Evolutionary conservation across 305 asterid species (phyloP).

Genomic region (Fraxinus greggii): DNA sequence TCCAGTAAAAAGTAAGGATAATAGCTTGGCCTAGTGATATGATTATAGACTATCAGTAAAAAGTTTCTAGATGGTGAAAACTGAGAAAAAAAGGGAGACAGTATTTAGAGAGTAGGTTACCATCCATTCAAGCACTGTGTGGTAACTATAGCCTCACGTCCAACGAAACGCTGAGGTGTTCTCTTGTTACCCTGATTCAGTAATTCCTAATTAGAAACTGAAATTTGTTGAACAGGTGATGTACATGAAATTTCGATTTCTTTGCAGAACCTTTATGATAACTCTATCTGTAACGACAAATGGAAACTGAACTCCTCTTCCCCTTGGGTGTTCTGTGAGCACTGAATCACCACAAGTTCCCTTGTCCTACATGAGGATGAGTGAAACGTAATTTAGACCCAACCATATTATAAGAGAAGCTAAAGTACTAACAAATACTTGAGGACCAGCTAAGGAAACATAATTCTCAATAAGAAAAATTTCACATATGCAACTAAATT

Average conservation of each 20-base stretch:
- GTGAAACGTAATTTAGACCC: slow-evolving; percentile 13
- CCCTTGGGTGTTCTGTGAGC: slow-evolving; percentile 52
- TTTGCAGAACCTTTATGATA: slow-evolving; percentile 65
- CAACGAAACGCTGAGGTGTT: slow-evolving; percentile 91
- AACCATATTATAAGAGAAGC: slow-evolving; percentile 3
- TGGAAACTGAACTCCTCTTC: slow-evolving; percentile 87
- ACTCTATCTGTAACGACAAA: slow-evolving; percentile 82
- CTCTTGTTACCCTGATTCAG: slow-evolving; percentile 91
- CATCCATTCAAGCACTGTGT: slow-evolving; percentile 96
- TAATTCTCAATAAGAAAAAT: neutral
- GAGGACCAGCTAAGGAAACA: slow-evolving; percentile 6
- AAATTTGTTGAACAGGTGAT: slow-evolving; percentile 25
- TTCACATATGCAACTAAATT: neutral
- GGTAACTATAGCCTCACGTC: slow-evolving; percentile 92
- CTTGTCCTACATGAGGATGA: slow-evolving; percentile 52
- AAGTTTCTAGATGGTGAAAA: neutral
- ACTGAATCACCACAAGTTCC: slow-evolving; percentile 53
- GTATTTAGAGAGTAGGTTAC: slow-evolving; percentile 36
- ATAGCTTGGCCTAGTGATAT: neutral
- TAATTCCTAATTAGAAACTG: slow-evolving; percentile 31
- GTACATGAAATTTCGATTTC: slow-evolving; percentile 22
- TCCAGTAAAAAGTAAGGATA: neutral
- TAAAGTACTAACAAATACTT: neutral
- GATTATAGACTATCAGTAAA: neutral
- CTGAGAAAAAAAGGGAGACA: neutral